Percentiles rank a stretch among this genome's conserved stretches.
Conservation (phyloP, 306 rosid genomes). For the Vachellia collinsii region DNA sequence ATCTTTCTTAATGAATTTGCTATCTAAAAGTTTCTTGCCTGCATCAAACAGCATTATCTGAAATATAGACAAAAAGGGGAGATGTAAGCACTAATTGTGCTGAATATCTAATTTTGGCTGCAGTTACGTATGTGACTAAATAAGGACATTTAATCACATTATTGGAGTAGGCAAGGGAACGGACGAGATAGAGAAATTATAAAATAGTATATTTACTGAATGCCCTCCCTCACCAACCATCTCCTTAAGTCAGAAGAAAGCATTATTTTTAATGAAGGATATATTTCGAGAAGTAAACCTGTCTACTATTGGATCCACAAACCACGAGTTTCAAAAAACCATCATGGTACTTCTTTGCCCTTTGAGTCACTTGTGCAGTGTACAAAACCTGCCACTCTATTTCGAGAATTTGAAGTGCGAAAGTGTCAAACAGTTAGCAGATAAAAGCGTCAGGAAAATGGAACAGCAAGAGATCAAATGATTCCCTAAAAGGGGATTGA, state of each 20-base stretch:
- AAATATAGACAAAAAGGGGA: slow-evolving; percentile 34
- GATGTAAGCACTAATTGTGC: slow-evolving; percentile 22
- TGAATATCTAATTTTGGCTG: slow-evolving; percentile 17
- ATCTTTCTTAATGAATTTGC: slow-evolving; percentile 71
- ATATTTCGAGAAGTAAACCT: slow-evolving; percentile 55
- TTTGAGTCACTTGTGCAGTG: slow-evolving; percentile 82
- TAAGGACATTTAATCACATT: too few relatives aligned
- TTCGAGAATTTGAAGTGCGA: slow-evolving; percentile 10
- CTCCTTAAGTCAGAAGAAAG: slow-evolving; percentile 12
- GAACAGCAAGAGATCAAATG: background rate
- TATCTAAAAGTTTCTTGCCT: slow-evolving; percentile 57
- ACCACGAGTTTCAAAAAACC: slow-evolving; percentile 62
- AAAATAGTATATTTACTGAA: too few relatives aligned
- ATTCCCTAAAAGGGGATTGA: slow-evolving; percentile 7
- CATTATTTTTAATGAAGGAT: slow-evolving; percentile 25
- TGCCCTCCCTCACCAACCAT: slow-evolving; percentile 29
- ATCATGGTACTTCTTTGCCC: slow-evolving; percentile 84
- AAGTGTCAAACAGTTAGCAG: slow-evolving; percentile 28
- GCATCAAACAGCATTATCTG: slow-evolving; percentile 73
- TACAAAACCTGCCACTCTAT: slow-evolving; percentile 82
- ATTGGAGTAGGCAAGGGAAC: too few relatives aligned
- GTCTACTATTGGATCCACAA: slow-evolving; percentile 60
- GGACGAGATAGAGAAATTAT: too few relatives aligned
- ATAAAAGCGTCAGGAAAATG: background rate
- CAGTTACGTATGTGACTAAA: slow-evolving; percentile 8